Conservation (phyloP, 2,329 filamentous ascomycete genomes). For the Scopulariopsis brevicaulis region DNA sequence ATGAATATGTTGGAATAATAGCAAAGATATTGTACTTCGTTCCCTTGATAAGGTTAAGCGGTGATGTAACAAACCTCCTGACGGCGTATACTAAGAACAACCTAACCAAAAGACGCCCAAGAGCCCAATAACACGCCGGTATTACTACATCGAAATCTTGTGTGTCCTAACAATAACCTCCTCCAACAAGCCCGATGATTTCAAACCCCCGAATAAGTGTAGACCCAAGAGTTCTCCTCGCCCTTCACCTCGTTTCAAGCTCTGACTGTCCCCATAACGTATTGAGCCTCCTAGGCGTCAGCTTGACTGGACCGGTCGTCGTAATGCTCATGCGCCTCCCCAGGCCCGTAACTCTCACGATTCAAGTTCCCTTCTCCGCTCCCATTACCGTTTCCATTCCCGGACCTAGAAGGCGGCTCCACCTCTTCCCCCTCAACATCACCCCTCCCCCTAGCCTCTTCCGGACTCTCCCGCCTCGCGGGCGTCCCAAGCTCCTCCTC, state of each 20-base stretch:
- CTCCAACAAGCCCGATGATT: too few relatives aligned
- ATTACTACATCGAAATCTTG: too few relatives aligned
- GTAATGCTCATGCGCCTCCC: not conserved
- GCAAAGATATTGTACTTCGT: not conserved
- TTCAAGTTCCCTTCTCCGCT: not conserved
- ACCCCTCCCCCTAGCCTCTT: not conserved
- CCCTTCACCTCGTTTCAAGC: not conserved
- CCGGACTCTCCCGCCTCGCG: not conserved
- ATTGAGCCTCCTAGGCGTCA: not conserved
- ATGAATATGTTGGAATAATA: not conserved
- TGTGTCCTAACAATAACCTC: too few relatives aligned
- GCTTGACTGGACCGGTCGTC: not conserved
- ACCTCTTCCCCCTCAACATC: constrained; percentile 7
- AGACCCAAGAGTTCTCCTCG: not conserved
- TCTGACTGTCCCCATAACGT: not conserved
- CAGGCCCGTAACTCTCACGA: not conserved
- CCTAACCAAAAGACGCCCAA: not conserved
- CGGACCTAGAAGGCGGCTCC: not conserved
- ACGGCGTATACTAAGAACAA: too few relatives aligned
- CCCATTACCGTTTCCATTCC: not conserved
- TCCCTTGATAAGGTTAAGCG: not conserved
- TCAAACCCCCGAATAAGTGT: not conserved
- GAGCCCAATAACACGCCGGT: not conserved
- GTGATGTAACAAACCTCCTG: not conserved
- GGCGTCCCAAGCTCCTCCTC: constrained; percentile 15